A percentile compares a stretch with the other conserved stretches of the same genome.
Evolutionary conservation across 192 early-diverging fungal genomes (phyloP).

Genomic region (Rhizoclosmatium globosum): DNA sequence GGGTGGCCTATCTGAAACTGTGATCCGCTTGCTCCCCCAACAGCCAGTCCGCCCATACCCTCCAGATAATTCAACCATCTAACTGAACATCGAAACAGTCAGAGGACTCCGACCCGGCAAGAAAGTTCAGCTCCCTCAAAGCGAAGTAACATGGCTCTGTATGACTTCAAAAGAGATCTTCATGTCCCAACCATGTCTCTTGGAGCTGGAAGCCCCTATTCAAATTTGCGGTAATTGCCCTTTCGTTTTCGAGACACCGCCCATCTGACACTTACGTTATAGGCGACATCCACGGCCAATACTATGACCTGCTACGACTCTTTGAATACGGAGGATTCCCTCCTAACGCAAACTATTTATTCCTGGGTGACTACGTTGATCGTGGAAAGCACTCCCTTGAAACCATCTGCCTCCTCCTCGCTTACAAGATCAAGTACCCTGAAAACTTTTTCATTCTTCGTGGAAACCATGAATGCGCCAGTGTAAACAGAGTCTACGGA

Average conservation of each 20-base stretch:
- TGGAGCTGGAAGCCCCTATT: conserved; percentile 93
- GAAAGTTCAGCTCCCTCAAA: conserved; percentile 91
- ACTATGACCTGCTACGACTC: conserved; percentile 93
- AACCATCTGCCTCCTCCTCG: conserved; percentile 93
- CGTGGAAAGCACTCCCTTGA: conserved; percentile 97
- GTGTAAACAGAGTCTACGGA: conserved; percentile 95
- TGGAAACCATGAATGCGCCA: conserved; percentile 98
- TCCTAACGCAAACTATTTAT: conserved; percentile 94
- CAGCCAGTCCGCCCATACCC: too few relatives aligned
- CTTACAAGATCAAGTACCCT: conserved; percentile 99
- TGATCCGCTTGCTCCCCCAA: too few relatives aligned
- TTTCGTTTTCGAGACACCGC: neutral
- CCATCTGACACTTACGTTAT: neutral
- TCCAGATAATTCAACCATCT: too few relatives aligned
- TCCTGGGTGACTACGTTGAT: conserved; percentile 98
- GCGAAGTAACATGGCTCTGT: conserved; percentile 95
- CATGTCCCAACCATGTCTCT: conserved; percentile 87
- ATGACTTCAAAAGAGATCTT: conserved; percentile 92
- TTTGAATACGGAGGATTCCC: conserved; percentile 98
- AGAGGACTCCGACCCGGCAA: conserved; percentile 93
- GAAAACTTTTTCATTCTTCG: conserved; percentile 99
- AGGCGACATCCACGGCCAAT: conserved; percentile 93
- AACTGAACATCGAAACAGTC: conserved; percentile 58
- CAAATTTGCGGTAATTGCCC: conserved; percentile 85
- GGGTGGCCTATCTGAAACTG: conserved; percentile 4